Evolutionary conservation across 495 filamentous ascomycete genomes (phyloP), one percentile per base, ranked within the genome.

Genomic region (Rostrohypoxylon terebratum): DNA sequence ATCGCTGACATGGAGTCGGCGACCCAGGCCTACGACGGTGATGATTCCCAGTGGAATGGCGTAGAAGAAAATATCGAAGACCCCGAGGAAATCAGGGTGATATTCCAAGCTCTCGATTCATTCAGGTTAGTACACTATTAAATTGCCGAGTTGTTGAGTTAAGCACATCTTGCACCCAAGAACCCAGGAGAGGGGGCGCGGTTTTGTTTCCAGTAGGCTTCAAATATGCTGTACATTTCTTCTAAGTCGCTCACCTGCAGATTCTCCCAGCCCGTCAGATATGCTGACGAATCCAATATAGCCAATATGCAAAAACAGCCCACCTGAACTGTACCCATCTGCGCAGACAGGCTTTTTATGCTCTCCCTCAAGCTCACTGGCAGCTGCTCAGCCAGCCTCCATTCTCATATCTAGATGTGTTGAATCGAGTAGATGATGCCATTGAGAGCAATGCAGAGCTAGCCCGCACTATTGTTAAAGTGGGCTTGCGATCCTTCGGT

Each of bases 391-490:
- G 93, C 0, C 85, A 86, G 34, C 88, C 91, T 0, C 95, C 94
- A 1, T 96, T 97, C 83, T 92, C 89, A 54, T 88, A 94, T 59
- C 83, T 97, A 10, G 85, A 92, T 18, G 92, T 88, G 6, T 87
- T 99, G 34, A 87, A 89, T 63, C 83, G 84, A 28, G 87, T 97
- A 14, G 96, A 98, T 75, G 90, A 92, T 66, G 94, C 94, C 20
- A 97, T 99, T 61, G 94, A 97, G 68, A 80, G 84, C 53, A 97
- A 99, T 77, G 92, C 94, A 11, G 90, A 94, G 38, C 87, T 99
- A 13, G 90, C 94, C 14, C 88, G 91, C 42, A 86, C 84, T 1
- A 97, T 99, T 57, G 85, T 96, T 21, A 80, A 83, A 5, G 81
- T 81, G 0, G 92, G 91, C 5, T 82, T 95, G 1, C 76, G 86